Percentiles rank a stretch among this genome's conserved stretches.
Evolutionary conservation across 768 basidiomycete species (phyloP).

Genomic region (Panus rudis): DNA sequence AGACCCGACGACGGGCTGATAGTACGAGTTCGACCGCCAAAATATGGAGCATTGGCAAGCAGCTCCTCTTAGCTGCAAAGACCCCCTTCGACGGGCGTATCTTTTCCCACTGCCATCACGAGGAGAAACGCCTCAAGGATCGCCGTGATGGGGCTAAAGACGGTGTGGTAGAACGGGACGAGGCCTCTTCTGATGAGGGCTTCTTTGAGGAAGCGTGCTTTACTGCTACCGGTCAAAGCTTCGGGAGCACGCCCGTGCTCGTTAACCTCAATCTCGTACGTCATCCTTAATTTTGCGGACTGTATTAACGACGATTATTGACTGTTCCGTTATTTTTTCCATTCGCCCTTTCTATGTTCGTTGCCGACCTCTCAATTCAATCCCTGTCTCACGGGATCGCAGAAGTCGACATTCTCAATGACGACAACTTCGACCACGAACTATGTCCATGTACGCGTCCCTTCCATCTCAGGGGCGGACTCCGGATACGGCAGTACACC

Average conservation of each 20-base stretch:
- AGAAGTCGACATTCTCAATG: constrained; percentile 29
- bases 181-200: constrained; percentile 17
- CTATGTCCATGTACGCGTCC: constrained; percentile 26
- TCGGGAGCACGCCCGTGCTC: constrained; percentile 16
- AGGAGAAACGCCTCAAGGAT: not conserved
- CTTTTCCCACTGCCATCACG: not conserved
- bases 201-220: constrained; percentile 19
- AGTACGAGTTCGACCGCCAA: not conserved
- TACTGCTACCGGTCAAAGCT: constrained; percentile 12
- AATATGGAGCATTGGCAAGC: not conserved
- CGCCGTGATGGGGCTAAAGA: not conserved
- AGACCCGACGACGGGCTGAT: too few relatives aligned
- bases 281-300: too few relatives aligned
- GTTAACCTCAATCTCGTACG: constrained; percentile 22
- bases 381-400: not conserved
- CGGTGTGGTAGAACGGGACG: constrained; percentile 2
- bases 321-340: too few relatives aligned
- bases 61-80: not conserved
- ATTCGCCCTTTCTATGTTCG: not conserved
- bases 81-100: constrained; percentile 7
- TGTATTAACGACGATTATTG: too few relatives aligned
- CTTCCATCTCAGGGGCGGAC: constrained; percentile 5
- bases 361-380: not conserved
- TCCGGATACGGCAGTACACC: not conserved
- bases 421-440: constrained; percentile 30